Percentiles rank a stretch among this genome's conserved stretches.
Conservation (phyloP, 306 rosid genomes). For the Pyrus bretschneideri region DNA sequence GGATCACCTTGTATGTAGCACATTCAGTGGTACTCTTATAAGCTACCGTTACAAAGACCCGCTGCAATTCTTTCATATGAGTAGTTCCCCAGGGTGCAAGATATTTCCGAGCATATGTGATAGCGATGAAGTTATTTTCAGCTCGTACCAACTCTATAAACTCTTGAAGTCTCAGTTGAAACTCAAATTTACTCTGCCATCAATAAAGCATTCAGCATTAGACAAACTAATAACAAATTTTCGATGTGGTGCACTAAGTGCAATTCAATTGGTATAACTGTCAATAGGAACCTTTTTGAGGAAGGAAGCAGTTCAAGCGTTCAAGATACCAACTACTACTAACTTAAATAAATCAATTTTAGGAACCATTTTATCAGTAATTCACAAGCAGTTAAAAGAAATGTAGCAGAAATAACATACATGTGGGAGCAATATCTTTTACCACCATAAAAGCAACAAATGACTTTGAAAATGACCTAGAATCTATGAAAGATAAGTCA, state of each 20-base stretch:
- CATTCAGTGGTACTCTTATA: constrained; percentile 79
- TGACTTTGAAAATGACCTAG: background rate
- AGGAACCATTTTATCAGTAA: background rate
- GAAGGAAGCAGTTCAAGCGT: background rate
- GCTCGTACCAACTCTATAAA: constrained; percentile 91
- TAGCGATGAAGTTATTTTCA: constrained; percentile 74
- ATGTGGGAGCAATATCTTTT: background rate
- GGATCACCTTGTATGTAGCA: constrained; percentile 74
- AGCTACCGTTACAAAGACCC: constrained; percentile 73
- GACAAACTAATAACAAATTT: background rate
- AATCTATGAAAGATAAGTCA: background rate
- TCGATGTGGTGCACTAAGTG: background rate
- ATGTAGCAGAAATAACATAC: background rate
- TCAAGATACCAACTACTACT: background rate
- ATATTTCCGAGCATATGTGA: constrained; percentile 72
- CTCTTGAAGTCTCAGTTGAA: constrained; percentile 95
- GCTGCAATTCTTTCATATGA: constrained; percentile 87
- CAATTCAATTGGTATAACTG: background rate
- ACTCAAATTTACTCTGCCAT: constrained; percentile 85
- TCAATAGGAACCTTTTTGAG: background rate
- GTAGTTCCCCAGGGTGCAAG: constrained; percentile 87
- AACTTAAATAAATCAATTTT: background rate
- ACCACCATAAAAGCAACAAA: background rate
- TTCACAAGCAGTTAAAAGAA: background rate
- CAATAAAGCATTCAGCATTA: constrained; percentile 30